Evolutionary conservation across 768 basidiomycete species (phyloP).

Genomic region (Glaciozyma antarctica): DNA sequence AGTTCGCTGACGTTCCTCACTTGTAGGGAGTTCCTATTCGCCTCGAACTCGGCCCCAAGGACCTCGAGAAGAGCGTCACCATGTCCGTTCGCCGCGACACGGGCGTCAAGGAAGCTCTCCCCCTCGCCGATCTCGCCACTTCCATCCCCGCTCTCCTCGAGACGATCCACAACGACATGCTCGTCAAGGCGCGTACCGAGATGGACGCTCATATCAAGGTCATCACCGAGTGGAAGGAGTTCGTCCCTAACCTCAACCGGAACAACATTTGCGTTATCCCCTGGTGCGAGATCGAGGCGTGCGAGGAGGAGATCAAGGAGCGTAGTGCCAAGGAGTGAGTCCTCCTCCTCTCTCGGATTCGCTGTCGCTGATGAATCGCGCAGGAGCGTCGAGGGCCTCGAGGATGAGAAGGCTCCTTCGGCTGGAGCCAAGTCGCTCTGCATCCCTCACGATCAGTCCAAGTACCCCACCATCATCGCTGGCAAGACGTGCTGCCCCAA

Average conservation of each 20-base stretch:
- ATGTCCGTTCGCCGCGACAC: conserved; percentile 72
- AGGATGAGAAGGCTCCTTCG: conserved; percentile 87
- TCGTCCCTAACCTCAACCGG: conserved; percentile 80
- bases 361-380: neutral
- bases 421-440: conserved; percentile 94
- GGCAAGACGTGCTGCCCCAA: conserved; percentile 83
- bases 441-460: conserved; percentile 87
- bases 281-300: conserved; percentile 87
- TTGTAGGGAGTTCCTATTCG: conserved; percentile 85
- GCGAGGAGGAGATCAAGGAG: conserved; percentile 98
- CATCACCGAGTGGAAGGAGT: conserved; percentile 78
- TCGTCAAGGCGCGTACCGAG: conserved; percentile 58
- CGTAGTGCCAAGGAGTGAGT: conserved; percentile 71
- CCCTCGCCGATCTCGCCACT: conserved; percentile 46
- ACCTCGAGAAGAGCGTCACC: conserved; percentile 71
- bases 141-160: conserved; percentile 61
- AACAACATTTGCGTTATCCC: conserved; percentile 83
- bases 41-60: conserved; percentile 91
- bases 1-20: neutral
- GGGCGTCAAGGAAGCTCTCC: conserved; percentile 52
- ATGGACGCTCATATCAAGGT: conserved; percentile 63
- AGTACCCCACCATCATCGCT: conserved; percentile 66
- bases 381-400: conserved; percentile 63
- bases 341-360: neutral
- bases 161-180: conserved; percentile 84